Evolutionary conservation across 306 rosid genomes (phyloP).

Genomic region (Mimosa pudica): DNA sequence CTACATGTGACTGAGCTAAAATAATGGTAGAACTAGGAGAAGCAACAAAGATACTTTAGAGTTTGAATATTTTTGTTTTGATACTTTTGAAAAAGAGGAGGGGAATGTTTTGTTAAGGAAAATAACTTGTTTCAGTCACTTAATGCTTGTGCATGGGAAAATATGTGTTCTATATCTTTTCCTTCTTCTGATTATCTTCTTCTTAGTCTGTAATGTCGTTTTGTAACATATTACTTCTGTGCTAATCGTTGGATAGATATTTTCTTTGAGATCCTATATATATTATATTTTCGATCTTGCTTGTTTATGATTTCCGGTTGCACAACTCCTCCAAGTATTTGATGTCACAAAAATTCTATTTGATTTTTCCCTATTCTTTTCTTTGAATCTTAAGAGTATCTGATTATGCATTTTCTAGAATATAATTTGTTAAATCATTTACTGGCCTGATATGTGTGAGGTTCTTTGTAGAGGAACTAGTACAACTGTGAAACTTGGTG

Average conservation of each 20-base stretch:
- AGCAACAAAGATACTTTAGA: background rate
- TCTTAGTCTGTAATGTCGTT: background rate
- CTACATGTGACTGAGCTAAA: background rate
- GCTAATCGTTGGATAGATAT: background rate
- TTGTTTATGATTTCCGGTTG: slow-evolving; percentile 26
- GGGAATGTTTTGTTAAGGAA: background rate
- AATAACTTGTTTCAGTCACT: background rate
- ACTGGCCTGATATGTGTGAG: background rate
- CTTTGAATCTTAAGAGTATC: background rate
- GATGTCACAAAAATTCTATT: background rate
- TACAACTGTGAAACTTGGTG: slow-evolving; percentile 12
- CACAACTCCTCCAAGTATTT: slow-evolving; percentile 6
- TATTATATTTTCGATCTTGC: slow-evolving; percentile 26
- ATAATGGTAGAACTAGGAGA: slow-evolving; percentile 4
- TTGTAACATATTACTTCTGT: background rate
- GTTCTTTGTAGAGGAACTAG: slow-evolving; percentile 14
- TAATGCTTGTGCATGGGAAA: background rate
- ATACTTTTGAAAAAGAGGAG: slow-evolving; percentile 1
- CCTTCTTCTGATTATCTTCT: background rate
- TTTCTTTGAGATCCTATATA: background rate
- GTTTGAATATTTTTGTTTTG: background rate
- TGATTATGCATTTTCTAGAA: background rate
- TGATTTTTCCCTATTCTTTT: slow-evolving; percentile 5
- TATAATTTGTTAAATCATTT: too few relatives aligned
- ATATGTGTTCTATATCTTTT: background rate